These are phyloP conservation scores for Cichorium intybus DNA, from an alignment of 140 eudicot genomes.

Conservation along the genomic window DNA sequence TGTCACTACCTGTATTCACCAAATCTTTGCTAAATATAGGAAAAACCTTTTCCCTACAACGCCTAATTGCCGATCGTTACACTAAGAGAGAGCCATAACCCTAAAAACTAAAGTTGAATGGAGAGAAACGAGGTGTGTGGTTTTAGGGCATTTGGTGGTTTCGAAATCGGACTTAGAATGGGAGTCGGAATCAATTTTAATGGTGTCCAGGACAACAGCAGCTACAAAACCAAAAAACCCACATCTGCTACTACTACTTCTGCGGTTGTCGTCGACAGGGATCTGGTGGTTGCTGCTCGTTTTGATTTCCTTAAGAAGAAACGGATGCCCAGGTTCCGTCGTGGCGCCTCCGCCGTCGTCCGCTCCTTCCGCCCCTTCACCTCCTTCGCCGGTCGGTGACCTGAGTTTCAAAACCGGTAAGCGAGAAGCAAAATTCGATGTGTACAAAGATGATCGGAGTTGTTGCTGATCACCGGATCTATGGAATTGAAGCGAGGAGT, in stretches of 20 bases:
- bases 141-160: too few relatives aligned
- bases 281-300: constrained; percentile 34
- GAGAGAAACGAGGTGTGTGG: constrained; percentile 37
- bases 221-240: neutral
- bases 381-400: constrained; percentile 14
- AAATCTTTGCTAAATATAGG: too few relatives aligned
- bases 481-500: too few relatives aligned
- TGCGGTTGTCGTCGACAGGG: constrained; percentile 11
- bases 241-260: neutral
- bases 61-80: constrained; percentile 24
- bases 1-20: too few relatives aligned
- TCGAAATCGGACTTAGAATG: too few relatives aligned
- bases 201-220: neutral
- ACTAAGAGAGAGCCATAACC: constrained; percentile 19
- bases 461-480: too few relatives aligned
- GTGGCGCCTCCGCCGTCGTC: too few relatives aligned
- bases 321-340: constrained; percentile 34
- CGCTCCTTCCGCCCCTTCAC: constrained; percentile 15
- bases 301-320: constrained; percentile 34
- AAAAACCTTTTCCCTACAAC: too few relatives aligned
- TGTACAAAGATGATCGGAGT: too few relatives aligned
- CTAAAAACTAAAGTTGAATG: constrained; percentile 3
- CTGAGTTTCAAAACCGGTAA: too few relatives aligned
- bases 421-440: too few relatives aligned
- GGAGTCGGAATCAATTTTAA: too few relatives aligned